phyloP scores from a whole-genome alignment of 1,139 yeast genomes.

The Blastobotrys buckinghamii region DNA sequence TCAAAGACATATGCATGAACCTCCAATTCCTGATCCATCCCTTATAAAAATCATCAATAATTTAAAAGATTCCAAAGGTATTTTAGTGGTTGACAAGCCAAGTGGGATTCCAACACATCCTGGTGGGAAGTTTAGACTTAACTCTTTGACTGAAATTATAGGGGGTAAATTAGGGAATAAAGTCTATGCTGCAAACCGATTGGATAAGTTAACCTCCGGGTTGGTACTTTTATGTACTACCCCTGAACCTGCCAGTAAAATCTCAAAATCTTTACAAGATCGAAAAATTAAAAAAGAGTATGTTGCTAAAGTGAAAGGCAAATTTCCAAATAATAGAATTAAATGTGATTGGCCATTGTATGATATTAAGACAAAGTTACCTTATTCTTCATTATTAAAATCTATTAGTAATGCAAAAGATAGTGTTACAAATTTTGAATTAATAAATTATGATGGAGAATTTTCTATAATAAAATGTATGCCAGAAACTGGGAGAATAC shows the following conservation, averaged over 20 bases:
- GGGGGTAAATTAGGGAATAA: constrained; percentile 2
- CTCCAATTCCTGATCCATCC: constrained; percentile 68
- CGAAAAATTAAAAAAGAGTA: constrained; percentile 74
- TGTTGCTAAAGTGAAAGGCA: constrained; percentile 79
- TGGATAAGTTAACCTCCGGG: constrained; percentile 89
- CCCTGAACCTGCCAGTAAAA: constrained; percentile 66
- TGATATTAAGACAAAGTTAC: constrained; percentile 70
- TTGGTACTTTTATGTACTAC: constrained; percentile 83
- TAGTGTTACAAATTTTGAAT: constrained; percentile 29
- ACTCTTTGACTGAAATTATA: constrained; percentile 44
- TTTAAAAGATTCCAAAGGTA: constrained; percentile 45
- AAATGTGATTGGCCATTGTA: constrained; percentile 59
- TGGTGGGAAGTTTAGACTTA: constrained; percentile 81
- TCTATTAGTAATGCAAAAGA: constrained; percentile 59
- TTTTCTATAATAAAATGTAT: constrained; percentile 61
- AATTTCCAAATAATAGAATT: constrained; percentile 47
- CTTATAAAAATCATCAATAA: constrained; percentile 74
- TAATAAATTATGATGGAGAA: constrained; percentile 20
- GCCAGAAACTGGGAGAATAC: constrained; percentile 89
- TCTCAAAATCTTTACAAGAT: constrained; percentile 65
- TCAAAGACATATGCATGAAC: constrained; percentile 81
- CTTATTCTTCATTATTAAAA: constrained; percentile 38
- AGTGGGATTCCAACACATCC: constrained; percentile 90
- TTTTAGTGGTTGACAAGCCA: constrained; percentile 86
- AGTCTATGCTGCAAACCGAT: constrained; percentile 41